phyloP scores from a whole-genome alignment of 805 yeast species.

The Maudiozyma serrabonitensis region DNA sequence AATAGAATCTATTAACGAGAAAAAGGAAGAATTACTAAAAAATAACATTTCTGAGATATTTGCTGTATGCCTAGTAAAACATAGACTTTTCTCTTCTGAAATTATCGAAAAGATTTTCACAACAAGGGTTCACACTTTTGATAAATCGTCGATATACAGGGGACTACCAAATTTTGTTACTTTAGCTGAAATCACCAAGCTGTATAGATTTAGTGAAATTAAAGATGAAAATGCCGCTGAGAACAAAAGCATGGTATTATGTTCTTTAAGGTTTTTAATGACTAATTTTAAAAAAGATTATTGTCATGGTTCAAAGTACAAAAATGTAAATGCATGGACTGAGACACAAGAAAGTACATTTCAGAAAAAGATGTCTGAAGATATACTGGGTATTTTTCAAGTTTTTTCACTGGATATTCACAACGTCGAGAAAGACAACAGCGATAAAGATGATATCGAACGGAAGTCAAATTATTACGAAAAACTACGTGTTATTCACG shows the following conservation, averaged over 20 bases:
- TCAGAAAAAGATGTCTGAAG: conserved; percentile 39
- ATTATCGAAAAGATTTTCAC: conserved; percentile 23
- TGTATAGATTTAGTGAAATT: conserved; percentile 16
- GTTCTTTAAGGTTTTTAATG: conserved; percentile 19
- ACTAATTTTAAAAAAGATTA: conserved; percentile 24
- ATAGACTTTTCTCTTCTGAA: conserved; percentile 24
- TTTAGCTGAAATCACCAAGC: conserved; percentile 25
- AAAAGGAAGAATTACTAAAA: conserved; percentile 16
- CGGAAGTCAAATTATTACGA: conserved; percentile 67
- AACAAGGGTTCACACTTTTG: conserved; percentile 24
- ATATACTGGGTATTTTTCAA: conserved; percentile 67
- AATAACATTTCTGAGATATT: conserved; percentile 28
- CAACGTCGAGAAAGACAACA: conserved; percentile 18
- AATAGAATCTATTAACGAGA: conserved; percentile 9
- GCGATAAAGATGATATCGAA: conserved; percentile 61
- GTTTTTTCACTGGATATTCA: conserved; percentile 40
- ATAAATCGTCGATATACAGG: conserved; percentile 17
- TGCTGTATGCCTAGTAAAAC: conserved; percentile 28
- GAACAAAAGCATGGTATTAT: conserved; percentile 20
- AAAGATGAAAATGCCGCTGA: conserved; percentile 7
- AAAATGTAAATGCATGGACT: conserved; percentile 20
- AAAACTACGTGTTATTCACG: conserved; percentile 60
- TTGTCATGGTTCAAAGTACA: conserved; percentile 20
- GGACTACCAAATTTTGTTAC: conserved; percentile 27
- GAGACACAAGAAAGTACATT: conserved; percentile 26